Percentiles rank a stretch among this genome's conserved stretches.
Conservation (phyloP, 768 basidiomycete species). For the Tulasnella sp. region DNA sequence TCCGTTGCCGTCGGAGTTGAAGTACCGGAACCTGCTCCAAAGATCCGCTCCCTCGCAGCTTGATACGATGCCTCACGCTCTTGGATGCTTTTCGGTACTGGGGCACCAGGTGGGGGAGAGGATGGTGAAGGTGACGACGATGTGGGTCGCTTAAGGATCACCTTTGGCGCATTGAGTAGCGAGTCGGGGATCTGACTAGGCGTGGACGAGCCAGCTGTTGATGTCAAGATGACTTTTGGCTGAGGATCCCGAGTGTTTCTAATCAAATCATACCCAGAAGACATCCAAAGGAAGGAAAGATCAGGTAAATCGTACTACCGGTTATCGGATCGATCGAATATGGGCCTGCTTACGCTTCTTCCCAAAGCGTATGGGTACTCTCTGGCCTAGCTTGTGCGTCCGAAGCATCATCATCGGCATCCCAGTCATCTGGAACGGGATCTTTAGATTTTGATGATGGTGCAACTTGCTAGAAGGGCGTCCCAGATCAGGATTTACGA, state of each 20-base stretch:
- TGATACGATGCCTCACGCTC: slow-evolving; percentile 19
- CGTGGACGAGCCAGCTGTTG: not conserved
- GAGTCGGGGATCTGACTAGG: slow-evolving; percentile 4
- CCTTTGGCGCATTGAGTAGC: not conserved
- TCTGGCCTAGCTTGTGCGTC: not conserved
- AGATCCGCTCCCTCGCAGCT: slow-evolving; percentile 20
- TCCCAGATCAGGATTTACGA: not conserved
- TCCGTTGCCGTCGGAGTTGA: not conserved
- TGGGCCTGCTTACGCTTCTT: slow-evolving; percentile 18
- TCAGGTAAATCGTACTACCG: too few species aligned
- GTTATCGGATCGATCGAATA: too few species aligned
- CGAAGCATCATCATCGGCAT: slow-evolving; percentile 10
- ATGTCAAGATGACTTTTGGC: not conserved
- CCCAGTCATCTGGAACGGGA: slow-evolving; percentile 16
- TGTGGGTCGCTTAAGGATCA: slow-evolving; percentile 15
- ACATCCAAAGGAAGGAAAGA: too few species aligned
- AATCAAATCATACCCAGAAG: slow-evolving; percentile 5
- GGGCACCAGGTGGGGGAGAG: slow-evolving; percentile 1
- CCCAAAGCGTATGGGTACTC: slow-evolving; percentile 6
- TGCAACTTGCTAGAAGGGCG: not conserved
- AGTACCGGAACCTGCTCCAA: slow-evolving; percentile 12
- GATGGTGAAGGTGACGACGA: not conserved
- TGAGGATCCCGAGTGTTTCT: slow-evolving; percentile 4
- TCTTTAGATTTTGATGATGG: not conserved
- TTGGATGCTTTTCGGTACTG: slow-evolving; percentile 7